Evolutionary conservation across 768 basidiomycete genomes (phyloP).

Genomic region (Amanita muscaria): DNA sequence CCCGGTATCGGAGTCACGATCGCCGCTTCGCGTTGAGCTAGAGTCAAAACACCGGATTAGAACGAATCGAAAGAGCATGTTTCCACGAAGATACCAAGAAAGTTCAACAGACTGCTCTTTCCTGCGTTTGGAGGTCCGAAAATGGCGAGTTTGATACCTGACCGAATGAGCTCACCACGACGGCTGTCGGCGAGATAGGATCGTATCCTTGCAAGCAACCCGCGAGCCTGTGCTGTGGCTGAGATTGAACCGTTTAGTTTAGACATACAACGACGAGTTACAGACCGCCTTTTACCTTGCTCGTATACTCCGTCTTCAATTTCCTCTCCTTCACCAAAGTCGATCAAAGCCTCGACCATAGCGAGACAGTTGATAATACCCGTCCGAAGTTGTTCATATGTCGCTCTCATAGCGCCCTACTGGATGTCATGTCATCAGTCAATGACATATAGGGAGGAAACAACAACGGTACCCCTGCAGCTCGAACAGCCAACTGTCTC

Average conservation of each 20-base stretch:
- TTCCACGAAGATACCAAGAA: constrained; percentile 47
- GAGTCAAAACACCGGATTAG: background rate
- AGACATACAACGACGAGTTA: background rate
- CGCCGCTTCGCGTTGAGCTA: constrained; percentile 81
- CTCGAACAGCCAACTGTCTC: constrained; percentile 59
- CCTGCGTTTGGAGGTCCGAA: constrained; percentile 92
- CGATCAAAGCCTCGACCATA: constrained; percentile 80
- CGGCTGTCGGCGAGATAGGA: constrained; percentile 59
- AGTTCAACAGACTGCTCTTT: constrained; percentile 86
- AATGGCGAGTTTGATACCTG: constrained; percentile 76
- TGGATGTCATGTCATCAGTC: background rate
- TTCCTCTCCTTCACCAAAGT: constrained; percentile 89
- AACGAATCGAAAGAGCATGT: background rate
- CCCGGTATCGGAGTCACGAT: constrained; percentile 85
- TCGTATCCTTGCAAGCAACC: constrained; percentile 43
- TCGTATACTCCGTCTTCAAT: constrained; percentile 77
- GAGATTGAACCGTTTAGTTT: constrained; percentile 5
- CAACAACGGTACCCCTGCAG: constrained; percentile 44
- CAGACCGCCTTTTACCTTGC: constrained; percentile 37
- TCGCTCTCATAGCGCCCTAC: constrained; percentile 54
- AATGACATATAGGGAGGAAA: background rate
- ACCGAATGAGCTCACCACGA: constrained; percentile 75
- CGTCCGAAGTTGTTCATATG: constrained; percentile 55
- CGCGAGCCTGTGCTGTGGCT: constrained; percentile 47
- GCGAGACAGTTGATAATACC: constrained; percentile 69